Evolutionary conservation across 192 early-diverging fungal genomes (phyloP), one percentile per base, ranked within the genome.

Genomic region (Haplosporangium gracile): DNA sequence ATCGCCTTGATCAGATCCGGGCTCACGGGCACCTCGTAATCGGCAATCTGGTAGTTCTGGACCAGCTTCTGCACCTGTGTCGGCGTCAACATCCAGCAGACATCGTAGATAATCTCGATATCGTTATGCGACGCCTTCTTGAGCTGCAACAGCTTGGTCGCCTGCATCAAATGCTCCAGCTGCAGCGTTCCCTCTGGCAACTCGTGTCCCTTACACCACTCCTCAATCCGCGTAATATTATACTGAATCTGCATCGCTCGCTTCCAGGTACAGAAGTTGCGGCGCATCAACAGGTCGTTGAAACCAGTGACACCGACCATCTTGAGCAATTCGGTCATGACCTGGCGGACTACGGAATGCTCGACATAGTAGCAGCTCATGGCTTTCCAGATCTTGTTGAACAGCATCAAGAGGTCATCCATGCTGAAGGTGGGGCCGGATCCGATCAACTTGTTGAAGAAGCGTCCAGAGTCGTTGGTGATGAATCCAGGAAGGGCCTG

Each of bases 221-320:
- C 99, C 88, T 99, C 97, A 78, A 99, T 93, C 29, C 97, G 93
- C 5, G 96, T 96, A 65, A 99, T 95, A 77, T 99, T 99, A 91
- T 98, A 99, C 91, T 99, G 98, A 82, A 99, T 98, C 92, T 99
- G 99, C 93, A 98, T 97, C 36, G 94, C 94, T 82, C 99, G 95
- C 89, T 99, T 99, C 97, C 98, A 99, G 34, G 99, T 98, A 91
- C 97, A 98, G 79, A 99, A 99, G 92, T 98, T 99, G 75, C 97
- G 96, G 65, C 99, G 93, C 95, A 98, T 99, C 78, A 99, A 93
- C 77, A 99, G 89, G 89, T 99, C 97, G 91, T 99, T 99, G 84
- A 99, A 99, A 2, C 97, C 95, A 2, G 94, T 94, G 2, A 97
- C 96, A 70, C 99, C 98, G 82, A 99, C 95, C n/a, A 98, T 94